Conservation (phyloP, 2,329 filamentous ascomycete genomes). For the Emergomyces pasteurianus region DNA sequence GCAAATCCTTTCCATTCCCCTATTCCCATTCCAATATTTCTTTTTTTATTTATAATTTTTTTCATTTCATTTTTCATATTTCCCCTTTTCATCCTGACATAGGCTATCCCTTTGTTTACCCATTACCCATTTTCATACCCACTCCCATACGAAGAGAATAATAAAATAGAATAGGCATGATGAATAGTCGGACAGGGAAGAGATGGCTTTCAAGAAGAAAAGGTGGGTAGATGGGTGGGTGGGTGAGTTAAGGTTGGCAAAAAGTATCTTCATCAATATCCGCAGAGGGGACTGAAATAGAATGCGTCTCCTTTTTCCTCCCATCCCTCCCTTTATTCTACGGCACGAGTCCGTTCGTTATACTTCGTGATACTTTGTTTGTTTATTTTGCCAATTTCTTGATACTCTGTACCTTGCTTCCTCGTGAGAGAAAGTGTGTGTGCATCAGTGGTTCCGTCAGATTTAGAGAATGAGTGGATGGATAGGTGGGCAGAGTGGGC, state of each 20-base stretch:
- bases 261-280: no score
- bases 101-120: background rate
- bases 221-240: no score
- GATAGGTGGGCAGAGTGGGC: background rate
- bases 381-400: background rate
- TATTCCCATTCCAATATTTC: background rate
- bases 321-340: no score
- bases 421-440: background rate
- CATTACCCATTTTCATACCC: background rate
- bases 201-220: background rate
- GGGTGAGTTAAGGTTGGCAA: no score
- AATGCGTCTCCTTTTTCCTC: no score
- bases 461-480: background rate
- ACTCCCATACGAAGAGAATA: background rate
- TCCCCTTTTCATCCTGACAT: no score
- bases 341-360: no score
- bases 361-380: background rate
- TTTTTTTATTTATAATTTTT: background rate
- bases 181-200: no score
- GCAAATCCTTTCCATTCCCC: no score
- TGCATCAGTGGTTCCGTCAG: no score
- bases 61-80: background rate
- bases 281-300: no score
- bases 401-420: background rate
- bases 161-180: background rate